Base-by-base conservation (phyloP, 306 rosid species). In the Lotus japonicus region DNA sequence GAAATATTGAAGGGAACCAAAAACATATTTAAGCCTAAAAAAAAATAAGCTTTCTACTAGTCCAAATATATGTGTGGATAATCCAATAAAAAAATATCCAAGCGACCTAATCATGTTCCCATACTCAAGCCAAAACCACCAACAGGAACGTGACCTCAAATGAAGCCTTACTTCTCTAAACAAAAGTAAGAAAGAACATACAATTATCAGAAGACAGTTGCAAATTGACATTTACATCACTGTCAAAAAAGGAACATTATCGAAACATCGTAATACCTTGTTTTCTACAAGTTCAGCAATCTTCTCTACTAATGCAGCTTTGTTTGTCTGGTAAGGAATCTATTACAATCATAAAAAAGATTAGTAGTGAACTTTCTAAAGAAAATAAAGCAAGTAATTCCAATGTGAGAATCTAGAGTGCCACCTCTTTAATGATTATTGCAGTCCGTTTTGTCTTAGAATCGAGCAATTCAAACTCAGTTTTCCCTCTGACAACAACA, bases 281-380 rank as follows among this genome's bases (percentile, higher is more conserved):
- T 62, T 85, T 79, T 94, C 97, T 69, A 94, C 99, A 55, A 86
- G 97, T 57, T 94, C 95, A 4, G 99, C 99, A 71, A 94, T 94
- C 96, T 87, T 94, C 85, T 86, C 87, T 82, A 94, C 97, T 53
- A 94, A 83, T 28, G 95, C 70, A 63, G 99, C 74, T 82, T 94
- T 94, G 80, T 94, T 90, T 33, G 96, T 88, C 82, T 86, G 99
- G 80, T 90, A 94, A 75, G 99, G 99, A 68, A 94, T 65, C 99
- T 94, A 85, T 61, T 60, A 44, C 76, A 77, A 84, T 75, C 65
- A 76, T 49, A 72, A 56, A 52, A 65, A 15, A 57, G 31, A 54
- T 54, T 66, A 42, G 17, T 28, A 18, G 31, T 61, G 31, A 55
- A 73, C 57, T 62, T 45, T 52, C 58, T n/a, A 13, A 67, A 28